phyloP scores from a whole-genome alignment of 2,329 filamentous ascomycete genomes.

The Hymenoscyphus scutula region DNA sequence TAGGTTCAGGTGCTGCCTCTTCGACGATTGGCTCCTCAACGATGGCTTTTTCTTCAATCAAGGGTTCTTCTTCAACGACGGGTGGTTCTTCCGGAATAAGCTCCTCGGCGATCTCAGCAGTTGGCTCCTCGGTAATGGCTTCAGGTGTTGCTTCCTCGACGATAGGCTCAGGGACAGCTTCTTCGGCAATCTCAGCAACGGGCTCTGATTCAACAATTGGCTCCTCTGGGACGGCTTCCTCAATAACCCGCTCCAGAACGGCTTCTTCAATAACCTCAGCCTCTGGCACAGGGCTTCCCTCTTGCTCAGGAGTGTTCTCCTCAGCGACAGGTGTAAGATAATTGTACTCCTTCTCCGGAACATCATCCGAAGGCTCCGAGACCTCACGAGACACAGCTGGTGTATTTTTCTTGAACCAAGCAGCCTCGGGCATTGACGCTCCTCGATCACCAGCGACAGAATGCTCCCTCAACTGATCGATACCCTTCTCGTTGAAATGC shows the following conservation, averaged over 20 bases:
- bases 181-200: not conserved
- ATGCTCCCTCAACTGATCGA: slow-evolving; percentile 21
- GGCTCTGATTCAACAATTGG: not conserved
- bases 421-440: slow-evolving; percentile 10
- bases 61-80: not conserved
- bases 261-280: not conserved
- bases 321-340: slow-evolving; percentile 13
- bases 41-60: not conserved
- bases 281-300: slow-evolving; percentile 1
- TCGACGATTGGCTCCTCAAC: slow-evolving; percentile 4
- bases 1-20: not conserved
- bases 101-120: slow-evolving; percentile 1
- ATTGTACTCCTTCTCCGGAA: slow-evolving; percentile 12
- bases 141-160: not conserved
- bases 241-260: not conserved
- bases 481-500: slow-evolving; percentile 21
- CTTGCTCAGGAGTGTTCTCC: slow-evolving; percentile 8
- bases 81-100: not conserved
- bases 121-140: not conserved
- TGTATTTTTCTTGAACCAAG: slow-evolving; percentile 15
- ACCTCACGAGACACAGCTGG: not conserved
- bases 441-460: slow-evolving; percentile 1
- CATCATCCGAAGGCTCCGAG: slow-evolving; percentile 2
- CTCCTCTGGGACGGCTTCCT: not conserved
- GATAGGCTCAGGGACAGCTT: not conserved